A percentile compares a stretch with the other conserved stretches of the same genome.
Evolutionary conservation across 2,329 filamentous ascomycete genomes (phyloP).

Genomic region (Rhynchosporium graminicola): DNA sequence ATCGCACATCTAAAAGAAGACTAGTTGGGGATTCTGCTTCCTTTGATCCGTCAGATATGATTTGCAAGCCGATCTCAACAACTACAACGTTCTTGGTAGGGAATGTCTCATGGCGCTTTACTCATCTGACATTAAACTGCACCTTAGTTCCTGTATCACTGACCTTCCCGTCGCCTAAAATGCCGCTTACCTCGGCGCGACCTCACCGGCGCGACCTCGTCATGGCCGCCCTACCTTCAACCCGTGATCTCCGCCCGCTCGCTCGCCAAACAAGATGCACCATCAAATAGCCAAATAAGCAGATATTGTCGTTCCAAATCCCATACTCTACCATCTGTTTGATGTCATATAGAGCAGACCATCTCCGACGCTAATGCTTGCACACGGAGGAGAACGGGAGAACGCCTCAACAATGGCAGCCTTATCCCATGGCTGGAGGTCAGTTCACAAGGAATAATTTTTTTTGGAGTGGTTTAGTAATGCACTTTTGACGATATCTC

Average conservation of each 20-base stretch:
- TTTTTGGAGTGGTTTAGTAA: too few species aligned
- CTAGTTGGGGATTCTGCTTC: too few species aligned
- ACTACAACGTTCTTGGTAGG: not conserved
- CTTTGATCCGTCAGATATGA: too few species aligned
- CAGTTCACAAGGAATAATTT: not conserved
- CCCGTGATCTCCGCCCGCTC: not conserved
- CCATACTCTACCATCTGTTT: slow-evolving; percentile 11
- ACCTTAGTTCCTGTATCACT: not conserved
- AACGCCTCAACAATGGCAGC: slow-evolving; percentile 12
- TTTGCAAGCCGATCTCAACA: too few species aligned
- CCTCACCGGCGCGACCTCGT: slow-evolving; percentile 1
- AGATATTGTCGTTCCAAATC: not conserved
- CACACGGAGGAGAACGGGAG: slow-evolving; percentile 10
- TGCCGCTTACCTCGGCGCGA: not conserved
- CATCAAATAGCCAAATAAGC: slow-evolving; percentile 1
- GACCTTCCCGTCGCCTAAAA: not conserved
- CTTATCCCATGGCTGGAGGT: slow-evolving; percentile 2
- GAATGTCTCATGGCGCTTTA: not conserved
- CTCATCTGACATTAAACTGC: too few species aligned
- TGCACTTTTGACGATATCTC: too few species aligned
- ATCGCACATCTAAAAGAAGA: too few species aligned
- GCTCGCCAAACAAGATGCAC: not conserved
- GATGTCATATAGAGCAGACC: not conserved
- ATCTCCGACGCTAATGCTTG: slow-evolving; percentile 1
- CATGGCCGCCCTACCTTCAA: not conserved